Evolutionary conservation across 2,329 filamentous ascomycete species (phyloP).

Genomic region (Microdochium paspali): DNA sequence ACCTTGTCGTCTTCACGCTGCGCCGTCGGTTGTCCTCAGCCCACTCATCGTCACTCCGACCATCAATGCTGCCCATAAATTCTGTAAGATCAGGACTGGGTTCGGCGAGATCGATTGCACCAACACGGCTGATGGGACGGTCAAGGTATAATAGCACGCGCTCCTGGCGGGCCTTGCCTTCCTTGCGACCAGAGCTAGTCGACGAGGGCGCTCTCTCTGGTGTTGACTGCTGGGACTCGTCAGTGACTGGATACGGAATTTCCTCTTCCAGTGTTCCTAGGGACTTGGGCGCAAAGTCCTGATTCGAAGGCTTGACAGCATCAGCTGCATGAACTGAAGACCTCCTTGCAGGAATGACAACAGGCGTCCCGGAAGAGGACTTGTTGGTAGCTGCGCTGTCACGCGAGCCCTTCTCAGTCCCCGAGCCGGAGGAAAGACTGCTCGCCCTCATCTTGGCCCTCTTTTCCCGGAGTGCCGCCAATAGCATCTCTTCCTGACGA

Average conservation of each 20-base stretch:
- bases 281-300: not conserved
- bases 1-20: not conserved
- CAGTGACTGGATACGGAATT: slow-evolving; percentile 1
- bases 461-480: slow-evolving; percentile 47
- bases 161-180: slow-evolving; percentile 15
- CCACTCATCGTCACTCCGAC: not conserved
- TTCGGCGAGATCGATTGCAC: slow-evolving; percentile 14
- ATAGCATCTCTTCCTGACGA: slow-evolving; percentile 46
- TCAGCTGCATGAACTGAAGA: not conserved
- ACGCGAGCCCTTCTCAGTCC: not conserved
- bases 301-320: not conserved
- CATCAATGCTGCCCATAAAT: not conserved
- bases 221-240: slow-evolving; percentile 1
- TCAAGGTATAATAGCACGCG: slow-evolving; percentile 22
- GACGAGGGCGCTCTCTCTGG: slow-evolving; percentile 2
- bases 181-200: slow-evolving; percentile 5
- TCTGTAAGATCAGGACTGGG: slow-evolving; percentile 10
- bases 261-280: not conserved
- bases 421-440: not conserved
- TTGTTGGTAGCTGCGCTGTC: slow-evolving; percentile 16
- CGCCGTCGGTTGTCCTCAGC: not conserved
- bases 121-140: slow-evolving; percentile 13
- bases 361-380: slow-evolving; percentile 26
- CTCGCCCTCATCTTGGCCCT: slow-evolving; percentile 40
- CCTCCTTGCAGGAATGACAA: slow-evolving; percentile 2